Conservation (phyloP, 257 asterid genomes). For the Ilex aquifolium region DNA sequence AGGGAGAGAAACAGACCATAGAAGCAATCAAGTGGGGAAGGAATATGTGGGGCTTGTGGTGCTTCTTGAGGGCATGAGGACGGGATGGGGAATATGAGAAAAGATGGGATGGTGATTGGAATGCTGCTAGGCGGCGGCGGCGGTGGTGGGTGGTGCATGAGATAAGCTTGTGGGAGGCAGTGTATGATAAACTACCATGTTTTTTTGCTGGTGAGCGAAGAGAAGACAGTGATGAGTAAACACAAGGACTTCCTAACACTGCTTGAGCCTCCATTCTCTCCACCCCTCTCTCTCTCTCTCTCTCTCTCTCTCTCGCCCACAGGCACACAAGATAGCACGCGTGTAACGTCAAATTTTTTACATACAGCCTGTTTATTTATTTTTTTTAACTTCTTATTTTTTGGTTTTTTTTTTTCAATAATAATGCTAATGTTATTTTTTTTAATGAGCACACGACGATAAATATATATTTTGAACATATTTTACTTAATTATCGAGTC, state of each 20-base stretch:
- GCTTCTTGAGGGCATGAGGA: constrained; percentile 26
- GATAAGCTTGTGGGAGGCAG: constrained; percentile 24
- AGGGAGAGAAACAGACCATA: constrained; percentile 28
- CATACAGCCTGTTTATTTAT: background rate
- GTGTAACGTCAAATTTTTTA: background rate
- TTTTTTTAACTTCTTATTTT: background rate
- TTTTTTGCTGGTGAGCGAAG: constrained; percentile 8
- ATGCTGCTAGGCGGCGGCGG: constrained; percentile 42
- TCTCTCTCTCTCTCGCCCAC: background rate
- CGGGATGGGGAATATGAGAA: constrained; percentile 24
- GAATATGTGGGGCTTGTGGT: constrained; percentile 43
- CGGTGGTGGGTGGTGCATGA: constrained; percentile 23
- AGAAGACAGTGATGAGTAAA: constrained; percentile 20
- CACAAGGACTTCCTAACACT: constrained; percentile 27
- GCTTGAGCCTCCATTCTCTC: constrained; percentile 47
- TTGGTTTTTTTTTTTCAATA: background rate
- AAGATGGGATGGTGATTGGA: constrained; percentile 41
- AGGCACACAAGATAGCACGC: background rate
- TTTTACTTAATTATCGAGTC: no score
- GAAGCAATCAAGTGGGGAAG: constrained; percentile 84
- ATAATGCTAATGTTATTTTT: background rate
- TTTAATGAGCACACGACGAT: background rate
- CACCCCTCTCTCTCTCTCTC: constrained; percentile 10
- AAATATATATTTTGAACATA: no score
- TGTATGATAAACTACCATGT: constrained; percentile 21